Evolutionary conservation across 768 basidiomycete species (phyloP).

Genomic region (Dictyophora rubrovolvata): DNA sequence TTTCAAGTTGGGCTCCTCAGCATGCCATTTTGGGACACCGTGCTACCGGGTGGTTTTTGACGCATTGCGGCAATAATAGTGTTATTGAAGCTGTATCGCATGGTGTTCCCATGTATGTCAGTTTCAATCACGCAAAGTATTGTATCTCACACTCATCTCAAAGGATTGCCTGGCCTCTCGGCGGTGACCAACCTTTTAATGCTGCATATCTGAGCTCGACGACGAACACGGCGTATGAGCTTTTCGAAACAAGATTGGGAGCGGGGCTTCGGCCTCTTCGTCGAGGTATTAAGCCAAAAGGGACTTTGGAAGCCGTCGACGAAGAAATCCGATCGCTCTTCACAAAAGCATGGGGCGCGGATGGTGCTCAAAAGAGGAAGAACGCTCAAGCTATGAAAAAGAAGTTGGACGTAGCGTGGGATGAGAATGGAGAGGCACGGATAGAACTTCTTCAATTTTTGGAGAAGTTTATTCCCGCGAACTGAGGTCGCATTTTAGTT

Average conservation of each 20-base stretch:
- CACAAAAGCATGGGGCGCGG: slow-evolving; percentile 13
- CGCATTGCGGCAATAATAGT: slow-evolving; percentile 19
- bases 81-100: slow-evolving; percentile 14
- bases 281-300: slow-evolving; percentile 13
- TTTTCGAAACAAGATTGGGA: slow-evolving; percentile 16
- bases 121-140: neutral
- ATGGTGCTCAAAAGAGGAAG: slow-evolving; percentile 13
- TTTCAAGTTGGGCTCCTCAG: slow-evolving; percentile 19
- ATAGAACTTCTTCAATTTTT: neutral
- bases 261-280: slow-evolving; percentile 10
- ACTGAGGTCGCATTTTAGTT: neutral
- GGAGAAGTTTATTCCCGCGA: neutral
- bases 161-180: slow-evolving; percentile 20
- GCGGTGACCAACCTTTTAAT: slow-evolving; percentile 18
- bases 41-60: slow-evolving; percentile 17
- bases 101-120: slow-evolving; percentile 16
- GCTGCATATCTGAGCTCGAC: slow-evolving; percentile 14
- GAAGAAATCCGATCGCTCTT: slow-evolving; percentile 10
- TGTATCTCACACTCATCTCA: neutral
- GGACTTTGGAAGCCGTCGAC: slow-evolving; percentile 15
- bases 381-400: slow-evolving; percentile 12
- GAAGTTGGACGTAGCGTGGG: slow-evolving; percentile 1
- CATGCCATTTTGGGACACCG: slow-evolving; percentile 17
- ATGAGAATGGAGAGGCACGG: slow-evolving; percentile 10
- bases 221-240: slow-evolving; percentile 13